Conservation (phyloP, 2,329 filamentous ascomycete species). For the Alternaria arbusti region DNA sequence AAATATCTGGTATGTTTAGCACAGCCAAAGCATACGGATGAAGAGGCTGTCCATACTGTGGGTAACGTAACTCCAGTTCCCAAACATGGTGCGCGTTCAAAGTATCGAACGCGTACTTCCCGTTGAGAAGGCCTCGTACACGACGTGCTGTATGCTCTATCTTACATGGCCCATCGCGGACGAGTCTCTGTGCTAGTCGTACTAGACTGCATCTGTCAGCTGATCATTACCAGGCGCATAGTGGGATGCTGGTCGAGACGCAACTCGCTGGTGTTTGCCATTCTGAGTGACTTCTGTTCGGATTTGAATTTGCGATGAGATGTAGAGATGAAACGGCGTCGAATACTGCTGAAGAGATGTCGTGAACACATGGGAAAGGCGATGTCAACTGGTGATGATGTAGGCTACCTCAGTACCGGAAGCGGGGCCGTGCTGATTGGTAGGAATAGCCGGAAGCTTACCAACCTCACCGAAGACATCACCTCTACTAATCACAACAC, state of each 20-base stretch:
- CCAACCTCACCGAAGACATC: not conserved
- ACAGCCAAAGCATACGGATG: not conserved
- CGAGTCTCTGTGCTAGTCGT: slow-evolving; percentile 51
- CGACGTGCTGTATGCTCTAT: slow-evolving; percentile 36
- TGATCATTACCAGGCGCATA: not conserved
- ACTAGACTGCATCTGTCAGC: slow-evolving; percentile 41
- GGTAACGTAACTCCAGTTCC: slow-evolving; percentile 44
- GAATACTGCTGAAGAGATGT: not conserved
- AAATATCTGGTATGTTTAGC: slow-evolving; percentile 33
- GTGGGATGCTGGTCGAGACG: not conserved
- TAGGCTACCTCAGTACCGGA: not conserved
- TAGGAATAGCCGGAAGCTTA: slow-evolving; percentile 13
- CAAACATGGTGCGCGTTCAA: slow-evolving; percentile 44
- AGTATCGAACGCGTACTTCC: slow-evolving; percentile 44
- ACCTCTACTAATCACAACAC: not conserved
- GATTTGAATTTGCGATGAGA: rapidly evolving
- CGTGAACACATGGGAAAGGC: not conserved
- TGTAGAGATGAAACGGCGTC: rapidly evolving
- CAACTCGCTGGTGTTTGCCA: slow-evolving; percentile 4
- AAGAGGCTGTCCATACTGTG: slow-evolving; percentile 28
- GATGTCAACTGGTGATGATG: slow-evolving; percentile 2
- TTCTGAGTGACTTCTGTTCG: not conserved
- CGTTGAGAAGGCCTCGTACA: slow-evolving; percentile 42
- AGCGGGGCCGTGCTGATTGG: slow-evolving; percentile 6
- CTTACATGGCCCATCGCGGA: slow-evolving; percentile 47